These are phyloP conservation scores for Neofusicoccum umdonicola DNA, from an alignment of 2,329 filamentous ascomycete species.

Conservation along the genomic window DNA sequence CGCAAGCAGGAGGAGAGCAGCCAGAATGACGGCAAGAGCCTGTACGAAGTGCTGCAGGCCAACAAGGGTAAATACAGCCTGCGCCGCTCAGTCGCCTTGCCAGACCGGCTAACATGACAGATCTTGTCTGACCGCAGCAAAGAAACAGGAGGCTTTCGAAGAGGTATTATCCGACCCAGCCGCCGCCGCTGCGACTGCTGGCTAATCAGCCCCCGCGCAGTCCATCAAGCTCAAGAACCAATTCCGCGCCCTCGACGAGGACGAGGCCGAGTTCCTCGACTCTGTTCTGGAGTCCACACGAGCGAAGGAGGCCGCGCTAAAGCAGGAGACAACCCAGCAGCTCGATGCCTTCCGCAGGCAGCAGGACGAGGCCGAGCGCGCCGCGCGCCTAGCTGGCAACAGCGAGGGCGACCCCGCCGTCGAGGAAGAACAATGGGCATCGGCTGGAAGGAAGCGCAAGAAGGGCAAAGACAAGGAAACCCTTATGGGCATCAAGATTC, in stretches of 20 bases:
- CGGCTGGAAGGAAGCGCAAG: constrained; percentile 52
- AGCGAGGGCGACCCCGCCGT: constrained; percentile 29
- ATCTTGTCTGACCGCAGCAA: constrained; percentile 49
- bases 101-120: constrained; percentile 33
- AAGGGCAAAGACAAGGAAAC: constrained; percentile 40
- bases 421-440: constrained; percentile 49
- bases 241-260: constrained; percentile 73
- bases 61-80: constrained; percentile 64
- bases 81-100: background rate
- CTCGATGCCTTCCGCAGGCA: constrained; percentile 59
- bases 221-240: constrained; percentile 69
- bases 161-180: constrained; percentile 46
- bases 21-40: constrained; percentile 56
- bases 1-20: constrained; percentile 53
- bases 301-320: constrained; percentile 56
- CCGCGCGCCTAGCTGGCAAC: constrained; percentile 39
- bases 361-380: constrained; percentile 59
- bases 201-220: constrained; percentile 16
- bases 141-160: constrained; percentile 80
- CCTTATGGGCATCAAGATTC: constrained; percentile 45
- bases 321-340: constrained; percentile 58
- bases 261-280: constrained; percentile 73
- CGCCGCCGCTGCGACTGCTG: background rate
- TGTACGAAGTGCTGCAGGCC: constrained; percentile 74
- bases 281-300: constrained; percentile 57